Base-by-base conservation (phyloP, 768 basidiomycete genomes). In the Boletus huronensis region DNA sequence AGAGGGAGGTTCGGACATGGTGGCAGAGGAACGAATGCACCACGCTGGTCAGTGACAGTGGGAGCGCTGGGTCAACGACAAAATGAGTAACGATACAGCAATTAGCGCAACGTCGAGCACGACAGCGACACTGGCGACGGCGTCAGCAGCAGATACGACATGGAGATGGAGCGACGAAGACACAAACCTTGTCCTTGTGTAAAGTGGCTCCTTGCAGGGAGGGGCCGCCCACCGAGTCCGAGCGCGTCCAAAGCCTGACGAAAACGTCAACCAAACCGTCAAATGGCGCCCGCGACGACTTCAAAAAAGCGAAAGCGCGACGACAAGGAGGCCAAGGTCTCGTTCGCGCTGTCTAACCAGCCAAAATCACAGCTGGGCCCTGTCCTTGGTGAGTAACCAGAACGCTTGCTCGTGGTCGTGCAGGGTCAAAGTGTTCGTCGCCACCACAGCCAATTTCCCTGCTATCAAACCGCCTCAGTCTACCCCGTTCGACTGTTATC, bases 401-500 rank as follows among this genome's bases (percentile, higher is more conserved):
- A 44, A 38, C 52, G 29, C 52, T 58, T 23, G 51, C 53, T 58
- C 61, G 63, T 70, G 65, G 67, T 60, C 56, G 68, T 71, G n/a
- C 54, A 57, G 52, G 45, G 34, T 42, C 50, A 54, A 60, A 34
- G 31, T 34, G 45, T 58, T 9, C 25, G 40, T 59, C 54, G 52
- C 61, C 48, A 58, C 56, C 57, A 52, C 63, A 87, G 85, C 75
- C 28, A 79, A 76, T 59, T 91, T 88, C 69, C 90, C 90, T 39
- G 81, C 82, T 6, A 63, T 89, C 26, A 72, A 80, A 43, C 78
- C 87, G 16, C 79, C 86, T 3, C 60, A 74, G 51, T 73, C 76
- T 16, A 90, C 82, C 3, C 61, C 82, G 17, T 92, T 91, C 68
- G 72, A 75, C 57, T 80, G 82, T 62, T 91, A 87, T 68, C 73